Conservation (phyloP, 495 filamentous ascomycete species). For the Annulohypoxylon bovei region DNA sequence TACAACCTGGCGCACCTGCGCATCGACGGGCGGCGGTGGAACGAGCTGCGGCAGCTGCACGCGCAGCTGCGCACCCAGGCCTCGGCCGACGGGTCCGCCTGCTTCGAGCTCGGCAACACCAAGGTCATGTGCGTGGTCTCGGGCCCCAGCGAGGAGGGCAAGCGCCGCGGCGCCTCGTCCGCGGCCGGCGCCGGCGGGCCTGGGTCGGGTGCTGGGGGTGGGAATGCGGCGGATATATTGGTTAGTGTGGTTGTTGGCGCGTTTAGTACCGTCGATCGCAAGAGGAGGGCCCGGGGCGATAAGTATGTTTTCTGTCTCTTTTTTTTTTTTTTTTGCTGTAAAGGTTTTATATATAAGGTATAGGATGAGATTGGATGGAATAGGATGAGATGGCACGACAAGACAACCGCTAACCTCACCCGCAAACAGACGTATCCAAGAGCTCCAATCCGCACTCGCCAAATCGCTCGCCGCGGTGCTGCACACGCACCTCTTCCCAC, state of each 20-base stretch:
- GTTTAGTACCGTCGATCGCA: conserved; percentile 88
- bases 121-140: conserved; percentile 92
- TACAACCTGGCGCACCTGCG: conserved; percentile 88
- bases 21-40: conserved; percentile 96
- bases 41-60: conserved; percentile 90
- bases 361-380: no score
- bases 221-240: conserved; percentile 68
- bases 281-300: conserved; percentile 75
- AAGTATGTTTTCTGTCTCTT: conserved; percentile 65
- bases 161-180: conserved; percentile 46
- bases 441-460: conserved; percentile 80
- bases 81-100: conserved; percentile 87
- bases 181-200: conserved; percentile 54
- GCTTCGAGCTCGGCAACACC: conserved; percentile 95
- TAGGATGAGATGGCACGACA: no score
- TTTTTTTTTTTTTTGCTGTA: not conserved
- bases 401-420: not conserved
- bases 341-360: not conserved
- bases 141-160: conserved; percentile 74
- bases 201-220: not conserved
- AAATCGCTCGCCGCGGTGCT: conserved; percentile 76
- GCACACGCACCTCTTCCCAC: conserved; percentile 88
- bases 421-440: conserved; percentile 73
- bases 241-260: conserved; percentile 88
- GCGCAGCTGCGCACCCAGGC: conserved; percentile 92